Evolutionary conservation across 78 protist genomes (phyloP).

Genomic region (Salpingoeca rosetta): DNA sequence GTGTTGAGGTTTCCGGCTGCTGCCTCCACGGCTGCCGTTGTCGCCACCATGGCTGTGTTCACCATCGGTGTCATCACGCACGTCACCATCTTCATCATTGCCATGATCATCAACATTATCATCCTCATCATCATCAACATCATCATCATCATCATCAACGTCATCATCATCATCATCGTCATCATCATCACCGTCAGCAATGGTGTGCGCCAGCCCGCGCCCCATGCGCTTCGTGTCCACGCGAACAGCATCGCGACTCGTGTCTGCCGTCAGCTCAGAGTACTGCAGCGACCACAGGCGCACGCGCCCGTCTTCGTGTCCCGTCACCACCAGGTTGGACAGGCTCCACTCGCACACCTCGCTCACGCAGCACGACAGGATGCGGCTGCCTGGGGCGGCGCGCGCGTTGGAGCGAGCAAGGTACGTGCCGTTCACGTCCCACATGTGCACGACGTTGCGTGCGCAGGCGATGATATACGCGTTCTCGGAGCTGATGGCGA

Average conservation of each 20-base stretch:
- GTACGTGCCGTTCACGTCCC: conserved; percentile 1
- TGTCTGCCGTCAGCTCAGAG: not conserved
- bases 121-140: too few relatives aligned
- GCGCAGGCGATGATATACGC: not conserved
- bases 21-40: too few relatives aligned
- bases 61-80: too few relatives aligned
- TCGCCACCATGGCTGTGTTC: too few relatives aligned
- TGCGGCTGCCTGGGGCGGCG: not conserved
- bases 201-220: not conserved
- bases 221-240: not conserved
- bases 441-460: not conserved
- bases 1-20: too few relatives aligned
- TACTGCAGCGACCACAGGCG: not conserved
- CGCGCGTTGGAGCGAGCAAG: not conserved
- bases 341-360: not conserved
- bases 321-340: not conserved
- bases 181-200: not conserved
- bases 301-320: not conserved
- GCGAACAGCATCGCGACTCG: not conserved
- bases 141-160: too few relatives aligned
- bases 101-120: too few relatives aligned
- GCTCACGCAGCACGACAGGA: not conserved
- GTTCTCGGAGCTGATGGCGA: not conserved
- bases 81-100: too few relatives aligned
- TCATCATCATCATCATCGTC: too few relatives aligned